Evolutionary conservation across 345 rosid species (phyloP).

Genomic region (Chamaenerion angustifolium): DNA sequence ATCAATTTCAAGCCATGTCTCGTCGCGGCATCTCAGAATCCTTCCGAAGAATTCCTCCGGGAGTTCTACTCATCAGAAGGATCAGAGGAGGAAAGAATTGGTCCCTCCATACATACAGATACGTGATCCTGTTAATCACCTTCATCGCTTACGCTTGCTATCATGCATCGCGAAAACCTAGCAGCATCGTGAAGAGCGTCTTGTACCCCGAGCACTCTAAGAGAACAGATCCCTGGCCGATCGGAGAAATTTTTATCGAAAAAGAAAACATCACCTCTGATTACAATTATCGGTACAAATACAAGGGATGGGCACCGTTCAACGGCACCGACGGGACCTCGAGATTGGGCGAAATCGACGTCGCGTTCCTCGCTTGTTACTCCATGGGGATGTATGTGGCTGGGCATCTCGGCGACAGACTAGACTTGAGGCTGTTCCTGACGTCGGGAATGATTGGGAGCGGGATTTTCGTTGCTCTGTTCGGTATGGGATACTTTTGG

Average conservation of each 20-base stretch:
- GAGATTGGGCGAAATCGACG: constrained; percentile 81
- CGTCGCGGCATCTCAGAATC: constrained; percentile 2
- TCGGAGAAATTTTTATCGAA: constrained; percentile 45
- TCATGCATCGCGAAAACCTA: constrained; percentile 86
- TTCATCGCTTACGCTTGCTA: constrained; percentile 86
- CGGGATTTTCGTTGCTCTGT: constrained; percentile 72
- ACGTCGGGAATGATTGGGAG: constrained; percentile 84
- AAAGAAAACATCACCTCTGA: constrained; percentile 8
- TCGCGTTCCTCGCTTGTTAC: constrained; percentile 83
- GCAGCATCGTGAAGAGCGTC: constrained; percentile 87
- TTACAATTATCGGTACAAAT: neutral
- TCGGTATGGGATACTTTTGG: constrained; percentile 91
- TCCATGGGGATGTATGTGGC: constrained; percentile 77
- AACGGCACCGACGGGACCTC: constrained; percentile 54
- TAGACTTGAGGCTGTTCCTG: constrained; percentile 79
- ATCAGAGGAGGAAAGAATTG: constrained; percentile 66
- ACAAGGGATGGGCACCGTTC: constrained; percentile 75
- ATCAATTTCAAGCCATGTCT: constrained; percentile 2
- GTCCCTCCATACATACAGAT: constrained; percentile 54
- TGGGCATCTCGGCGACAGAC: constrained; percentile 78
- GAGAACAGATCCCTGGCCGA: constrained; percentile 41
- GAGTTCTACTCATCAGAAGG: constrained; percentile 31
- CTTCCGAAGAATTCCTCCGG: constrained; percentile 38
- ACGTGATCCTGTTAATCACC: constrained; percentile 50
- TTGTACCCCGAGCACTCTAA: constrained; percentile 43